These are phyloP conservation scores for Ricinus communis DNA, from an alignment of 345 rosid genomes.

Conservation along the genomic window DNA sequence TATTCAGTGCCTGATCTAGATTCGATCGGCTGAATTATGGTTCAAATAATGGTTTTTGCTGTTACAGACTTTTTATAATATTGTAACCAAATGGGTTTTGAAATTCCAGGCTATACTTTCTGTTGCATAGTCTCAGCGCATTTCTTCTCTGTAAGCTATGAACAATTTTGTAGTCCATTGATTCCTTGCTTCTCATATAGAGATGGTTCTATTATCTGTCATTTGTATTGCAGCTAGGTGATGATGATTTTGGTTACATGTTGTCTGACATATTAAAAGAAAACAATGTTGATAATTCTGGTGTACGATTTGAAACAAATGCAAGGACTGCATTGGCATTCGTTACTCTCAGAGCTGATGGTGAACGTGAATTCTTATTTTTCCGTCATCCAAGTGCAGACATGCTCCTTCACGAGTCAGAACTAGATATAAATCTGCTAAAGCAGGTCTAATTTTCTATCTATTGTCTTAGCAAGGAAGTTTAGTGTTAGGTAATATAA, in stretches of 20 bases:
- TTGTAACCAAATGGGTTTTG: not conserved
- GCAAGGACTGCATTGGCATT: conserved; percentile 95
- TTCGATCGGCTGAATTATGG: not conserved
- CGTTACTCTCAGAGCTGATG: conserved; percentile 86
- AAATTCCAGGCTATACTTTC: not conserved
- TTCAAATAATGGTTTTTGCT: not conserved
- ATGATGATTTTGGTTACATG: conserved; percentile 96
- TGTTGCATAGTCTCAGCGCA: not conserved
- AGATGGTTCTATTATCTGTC: not conserved
- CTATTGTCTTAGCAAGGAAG: not conserved
- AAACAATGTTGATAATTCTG: conserved; percentile 77
- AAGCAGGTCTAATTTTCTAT: conserved; percentile 52
- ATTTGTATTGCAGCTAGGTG: conserved; percentile 60
- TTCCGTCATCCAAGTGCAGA: conserved; percentile 98
- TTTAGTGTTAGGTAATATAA: not conserved
- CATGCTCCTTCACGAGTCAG: conserved; percentile 89
- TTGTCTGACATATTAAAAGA: conserved; percentile 70
- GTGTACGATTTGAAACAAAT: conserved; percentile 67
- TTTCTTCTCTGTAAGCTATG: not conserved
- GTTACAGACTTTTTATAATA: not conserved
- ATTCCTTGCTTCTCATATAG: not conserved
- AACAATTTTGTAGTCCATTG: conserved; percentile 1
- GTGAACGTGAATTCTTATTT: conserved; percentile 97
- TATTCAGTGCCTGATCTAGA: not conserved
- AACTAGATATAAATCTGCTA: conserved; percentile 66